Evolutionary conservation across 352 stramenopile species (phyloP), one percentile per base, ranked within the genome.

Genomic region (Pythium dissimile): DNA sequence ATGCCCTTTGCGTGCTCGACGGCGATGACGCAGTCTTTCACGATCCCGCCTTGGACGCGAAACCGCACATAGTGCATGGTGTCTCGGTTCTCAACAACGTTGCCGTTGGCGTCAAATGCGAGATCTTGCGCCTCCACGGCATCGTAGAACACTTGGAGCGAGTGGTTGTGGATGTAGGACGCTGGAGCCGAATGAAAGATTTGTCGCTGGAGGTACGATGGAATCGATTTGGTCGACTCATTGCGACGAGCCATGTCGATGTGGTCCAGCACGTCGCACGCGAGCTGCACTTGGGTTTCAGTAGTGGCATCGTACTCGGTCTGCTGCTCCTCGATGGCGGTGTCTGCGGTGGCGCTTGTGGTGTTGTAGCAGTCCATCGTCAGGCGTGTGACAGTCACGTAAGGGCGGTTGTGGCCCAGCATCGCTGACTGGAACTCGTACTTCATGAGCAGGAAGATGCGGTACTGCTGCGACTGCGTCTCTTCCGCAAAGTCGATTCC

Each of bases 251-350:
- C 72, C 24, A 88, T 44, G 32, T 88, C 77, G 26, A 73, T 41
- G 57, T 88, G 75, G 58, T 88, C 66, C 35, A 84, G 37, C n/a
- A 84, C 62, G 16, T 88, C 72, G n/a, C 77, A 88, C 43, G 64
- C 56, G 5, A 64, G 56, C 10, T 46, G 35, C 16, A 32, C 16
- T 5, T 32, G 34, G 2, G 46, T 31, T n/a, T 28, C 3, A 1
- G 42, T 21, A 16, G 41, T 16, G 16, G 26, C 21, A 9, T 69
- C 58, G 26, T 51, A 60, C 2, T 45, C 35, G 13, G 32, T 24
- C 15, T 62, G 46, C 15, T 62, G 46, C n/a, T 42, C 30, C 1
- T 62, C 51, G 11, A 44, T 35, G 21, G 37, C 26, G 11, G n/a
- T 27, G 9, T 38, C 54, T 1, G 7, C 34, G 24, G 32, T 24